Evolutionary conservation across 495 filamentous ascomycete genomes (phyloP), one percentile per base, ranked within the genome.

Genomic region (Tricharina praecox): DNA sequence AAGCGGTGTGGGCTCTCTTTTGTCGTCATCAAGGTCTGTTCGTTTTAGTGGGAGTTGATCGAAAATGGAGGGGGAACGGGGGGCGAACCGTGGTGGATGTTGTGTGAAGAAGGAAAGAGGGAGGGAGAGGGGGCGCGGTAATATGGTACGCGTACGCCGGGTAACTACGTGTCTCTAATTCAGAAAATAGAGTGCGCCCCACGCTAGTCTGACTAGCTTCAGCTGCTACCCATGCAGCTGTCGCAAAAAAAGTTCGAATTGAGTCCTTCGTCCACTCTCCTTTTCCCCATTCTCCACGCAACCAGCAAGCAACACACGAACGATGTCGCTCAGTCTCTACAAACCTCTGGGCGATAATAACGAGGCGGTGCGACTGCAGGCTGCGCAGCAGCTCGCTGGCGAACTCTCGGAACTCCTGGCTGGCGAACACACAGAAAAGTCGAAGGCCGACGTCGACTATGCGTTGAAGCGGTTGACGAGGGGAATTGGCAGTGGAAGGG

Each of bases 401-500:
- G 61, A 59, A 30, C 59, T 72, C 32, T 55, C 59, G 3, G 33
- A 59, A 10, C 46, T 60, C 18, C 49, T 61, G 23, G 48, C 59
- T 19, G 52, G 53, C 33, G 51, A 63, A 36, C 43, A 41, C 15
- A 53, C 63, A 9, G 56, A 65, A 23, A 50, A 59, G 20, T 37
- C 48, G 4, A 61, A 61, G 32, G 30, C 60, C 39, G 21, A 54
- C 5, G 40, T 61, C 37, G 49, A 57, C 41, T 61, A 61, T 45
- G 58, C 58, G 10, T 57, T 81, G 28, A 66, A 66, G 50, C 68
- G 86, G 25, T 69, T 97, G 11, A 82, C 94, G 55, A 76, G 82
- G 37, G 90, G 90, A 30, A 73, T 97, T 21, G 84, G 86, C 46
- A 94, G 85, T 58, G 80, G 85, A 36, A 75, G 83, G 19, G 93